Conservation (phyloP, 306 rosid genomes). For the Erythrophleum fordii region DNA sequence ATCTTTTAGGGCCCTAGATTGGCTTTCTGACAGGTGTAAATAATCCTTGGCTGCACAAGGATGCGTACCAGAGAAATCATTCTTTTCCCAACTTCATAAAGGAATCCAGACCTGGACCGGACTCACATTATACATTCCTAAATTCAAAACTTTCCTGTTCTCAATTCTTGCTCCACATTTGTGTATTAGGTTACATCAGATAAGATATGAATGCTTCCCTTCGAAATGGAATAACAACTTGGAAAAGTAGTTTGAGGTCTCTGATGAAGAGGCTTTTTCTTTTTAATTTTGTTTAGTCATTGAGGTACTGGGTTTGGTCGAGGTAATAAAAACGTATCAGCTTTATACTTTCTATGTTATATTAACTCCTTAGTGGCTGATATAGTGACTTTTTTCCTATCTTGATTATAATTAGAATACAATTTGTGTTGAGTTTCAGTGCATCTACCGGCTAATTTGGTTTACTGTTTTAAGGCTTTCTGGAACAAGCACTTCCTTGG, state of each 20-base stretch:
- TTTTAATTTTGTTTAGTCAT: neutral
- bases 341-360: neutral
- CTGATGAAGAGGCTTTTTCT: neutral
- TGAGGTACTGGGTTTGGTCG: neutral
- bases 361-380: neutral
- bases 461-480: no score
- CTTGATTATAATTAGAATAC: neutral
- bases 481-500: neutral
- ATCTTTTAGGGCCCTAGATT: slow-evolving; percentile 27
- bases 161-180: slow-evolving; percentile 18
- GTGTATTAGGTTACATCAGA: slow-evolving; percentile 8
- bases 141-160: neutral
- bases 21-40: slow-evolving; percentile 22
- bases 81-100: slow-evolving; percentile 9
- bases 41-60: slow-evolving; percentile 28
- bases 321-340: neutral
- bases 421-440: neutral
- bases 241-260: neutral
- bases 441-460: neutral
- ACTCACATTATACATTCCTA: neutral
- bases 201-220: neutral
- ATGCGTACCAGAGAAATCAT: neutral
- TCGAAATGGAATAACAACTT: slow-evolving; percentile 3
- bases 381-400: neutral
- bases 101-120: slow-evolving; percentile 28